phyloP scores from a whole-genome alignment of 768 basidiomycete genomes.

The Neoboletus brunneissimus region DNA sequence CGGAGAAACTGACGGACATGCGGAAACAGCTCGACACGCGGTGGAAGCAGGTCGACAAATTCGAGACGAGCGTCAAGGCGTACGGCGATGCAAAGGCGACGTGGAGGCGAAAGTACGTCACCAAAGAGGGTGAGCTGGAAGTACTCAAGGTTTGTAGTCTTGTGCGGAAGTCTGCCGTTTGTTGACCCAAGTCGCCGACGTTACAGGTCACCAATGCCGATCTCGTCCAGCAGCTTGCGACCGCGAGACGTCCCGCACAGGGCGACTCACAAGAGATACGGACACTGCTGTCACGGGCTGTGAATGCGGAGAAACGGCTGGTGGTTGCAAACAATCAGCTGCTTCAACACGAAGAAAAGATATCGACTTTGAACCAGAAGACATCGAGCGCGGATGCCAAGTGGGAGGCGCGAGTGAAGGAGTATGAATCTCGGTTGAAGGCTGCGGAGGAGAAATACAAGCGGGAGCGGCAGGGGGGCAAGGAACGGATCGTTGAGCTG shows the following conservation, averaged over 20 bases:
- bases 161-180: neutral
- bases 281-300: slow-evolving; percentile 67
- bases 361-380: slow-evolving; percentile 71
- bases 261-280: slow-evolving; percentile 68
- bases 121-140: slow-evolving; percentile 89
- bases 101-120: slow-evolving; percentile 80
- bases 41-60: slow-evolving; percentile 92
- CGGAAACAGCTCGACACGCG: slow-evolving; percentile 83
- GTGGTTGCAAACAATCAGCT: slow-evolving; percentile 84
- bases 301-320: slow-evolving; percentile 86
- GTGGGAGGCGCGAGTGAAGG: slow-evolving; percentile 94
- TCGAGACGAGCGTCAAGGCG: slow-evolving; percentile 81
- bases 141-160: slow-evolving; percentile 64
- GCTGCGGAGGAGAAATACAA: slow-evolving; percentile 90
- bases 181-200: neutral
- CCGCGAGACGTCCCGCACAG: slow-evolving; percentile 56
- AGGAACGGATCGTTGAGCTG: slow-evolving; percentile 76
- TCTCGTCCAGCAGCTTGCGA: slow-evolving; percentile 64
- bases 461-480: slow-evolving; percentile 89
- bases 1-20: slow-evolving; percentile 73
- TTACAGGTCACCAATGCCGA: slow-evolving; percentile 69
- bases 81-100: slow-evolving; percentile 76
- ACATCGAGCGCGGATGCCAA: slow-evolving; percentile 72
- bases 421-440: slow-evolving; percentile 79
- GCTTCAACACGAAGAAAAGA: slow-evolving; percentile 77